Evolutionary conservation across 2,329 filamentous ascomycete species (phyloP).

Genomic region (Diaporthe destruens): DNA sequence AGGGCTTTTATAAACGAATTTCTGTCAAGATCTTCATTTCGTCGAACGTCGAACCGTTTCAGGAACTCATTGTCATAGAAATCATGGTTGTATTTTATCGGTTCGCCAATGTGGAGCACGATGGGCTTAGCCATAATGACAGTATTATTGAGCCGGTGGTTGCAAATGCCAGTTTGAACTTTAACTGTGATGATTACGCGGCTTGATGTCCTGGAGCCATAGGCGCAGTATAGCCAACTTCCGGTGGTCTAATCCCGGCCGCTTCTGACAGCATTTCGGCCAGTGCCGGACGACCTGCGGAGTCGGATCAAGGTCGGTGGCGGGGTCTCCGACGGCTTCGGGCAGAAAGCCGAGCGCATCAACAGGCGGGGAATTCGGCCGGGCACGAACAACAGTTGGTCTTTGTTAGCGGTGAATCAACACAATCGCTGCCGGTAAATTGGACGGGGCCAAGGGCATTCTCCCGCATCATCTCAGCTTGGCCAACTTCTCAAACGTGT

Average conservation of each 20-base stretch:
- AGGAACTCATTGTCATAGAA: conserved; percentile 55
- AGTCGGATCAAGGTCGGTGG: conserved; percentile 16
- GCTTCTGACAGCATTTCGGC: background rate
- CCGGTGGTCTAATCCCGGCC: background rate
- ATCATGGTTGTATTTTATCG: conserved; percentile 61
- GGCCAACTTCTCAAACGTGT: background rate
- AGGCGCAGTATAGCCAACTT: background rate
- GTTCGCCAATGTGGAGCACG: conserved; percentile 59
- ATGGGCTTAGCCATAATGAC: conserved; percentile 47
- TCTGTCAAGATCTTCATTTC: conserved; percentile 50
- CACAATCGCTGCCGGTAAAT: background rate
- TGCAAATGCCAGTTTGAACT: no score
- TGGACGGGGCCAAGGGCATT: background rate
- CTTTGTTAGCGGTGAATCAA: background rate
- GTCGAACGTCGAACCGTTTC: conserved; percentile 42
- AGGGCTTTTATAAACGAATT: conserved; percentile 56
- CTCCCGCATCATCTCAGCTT: background rate
- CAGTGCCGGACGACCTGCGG: conserved; percentile 14
- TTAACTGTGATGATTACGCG: no score
- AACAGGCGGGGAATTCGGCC: background rate
- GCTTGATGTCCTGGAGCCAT: background rate
- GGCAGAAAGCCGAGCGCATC: conserved; percentile 25
- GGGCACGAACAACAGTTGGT: background rate
- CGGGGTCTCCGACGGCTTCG: conserved; percentile 15
- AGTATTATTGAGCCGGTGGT: background rate